Evolutionary conservation across 345 rosid species (phyloP).

Genomic region (Acer saccharum): DNA sequence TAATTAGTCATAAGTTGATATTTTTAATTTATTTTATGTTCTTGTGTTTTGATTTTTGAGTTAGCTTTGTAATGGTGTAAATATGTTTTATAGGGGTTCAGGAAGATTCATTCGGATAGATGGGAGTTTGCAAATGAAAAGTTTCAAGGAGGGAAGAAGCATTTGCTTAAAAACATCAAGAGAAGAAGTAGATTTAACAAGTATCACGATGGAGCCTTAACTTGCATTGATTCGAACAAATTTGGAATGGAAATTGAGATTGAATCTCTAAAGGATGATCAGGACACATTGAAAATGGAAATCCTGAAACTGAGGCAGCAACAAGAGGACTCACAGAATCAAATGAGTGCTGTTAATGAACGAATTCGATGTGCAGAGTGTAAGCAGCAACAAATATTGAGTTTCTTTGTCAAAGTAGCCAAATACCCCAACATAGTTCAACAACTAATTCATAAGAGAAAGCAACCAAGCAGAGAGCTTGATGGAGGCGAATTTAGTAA

Average conservation of each 20-base stretch:
- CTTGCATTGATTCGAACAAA: conserved; percentile 7
- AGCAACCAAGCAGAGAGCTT: conserved; percentile 34
- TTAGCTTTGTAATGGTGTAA: background rate
- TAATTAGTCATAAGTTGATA: too few relatives aligned
- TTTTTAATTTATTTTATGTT: background rate
- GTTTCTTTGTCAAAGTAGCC: conserved; percentile 49
- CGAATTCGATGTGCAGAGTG: conserved; percentile 39
- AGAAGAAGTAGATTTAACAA: conserved; percentile 50
- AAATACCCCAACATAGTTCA: conserved; percentile 43
- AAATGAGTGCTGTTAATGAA: conserved; percentile 40
- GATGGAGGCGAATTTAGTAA: conserved; percentile 32
- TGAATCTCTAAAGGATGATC: conserved; percentile 44
- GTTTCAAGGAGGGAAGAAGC: conserved; percentile 59
- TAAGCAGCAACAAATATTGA: conserved; percentile 51
- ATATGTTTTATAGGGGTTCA: conserved; percentile 53
- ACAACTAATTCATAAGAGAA: conserved; percentile 45
- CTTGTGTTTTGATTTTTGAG: background rate
- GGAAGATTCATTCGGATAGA: conserved; percentile 60
- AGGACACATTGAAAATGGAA: conserved; percentile 39
- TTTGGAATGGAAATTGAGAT: conserved; percentile 35
- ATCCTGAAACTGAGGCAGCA: conserved; percentile 46
- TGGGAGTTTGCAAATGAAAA: conserved; percentile 72
- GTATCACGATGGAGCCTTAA: conserved; percentile 18
- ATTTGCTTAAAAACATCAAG: conserved; percentile 60
- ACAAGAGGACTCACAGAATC: conserved; percentile 40